phyloP scores from a whole-genome alignment of 371 early-diverging fungal genomes.

The Coemansia linderi region DNA sequence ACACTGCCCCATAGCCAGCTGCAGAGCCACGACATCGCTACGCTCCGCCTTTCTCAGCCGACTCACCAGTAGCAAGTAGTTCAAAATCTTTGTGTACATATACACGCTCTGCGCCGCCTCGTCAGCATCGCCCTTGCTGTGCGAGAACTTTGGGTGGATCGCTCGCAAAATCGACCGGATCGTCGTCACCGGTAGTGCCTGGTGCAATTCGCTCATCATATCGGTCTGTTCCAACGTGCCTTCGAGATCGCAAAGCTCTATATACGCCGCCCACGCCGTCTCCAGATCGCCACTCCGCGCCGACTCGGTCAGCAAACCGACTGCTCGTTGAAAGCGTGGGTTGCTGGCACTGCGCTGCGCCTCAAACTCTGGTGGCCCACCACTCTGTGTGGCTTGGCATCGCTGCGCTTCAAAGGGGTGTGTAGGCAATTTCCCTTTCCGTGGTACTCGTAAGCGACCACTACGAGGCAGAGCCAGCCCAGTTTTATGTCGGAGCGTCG shows the following conservation, averaged over 20 bases:
- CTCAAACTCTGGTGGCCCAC: constrained; percentile 5
- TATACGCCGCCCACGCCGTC: constrained; percentile 36
- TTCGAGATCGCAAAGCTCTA: constrained; percentile 29
- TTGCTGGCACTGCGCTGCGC: constrained; percentile 8
- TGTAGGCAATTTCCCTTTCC: not conserved
- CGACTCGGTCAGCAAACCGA: constrained; percentile 14
- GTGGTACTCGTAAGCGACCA: not conserved
- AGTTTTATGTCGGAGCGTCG: not conserved
- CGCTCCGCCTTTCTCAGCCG: constrained; percentile 23
- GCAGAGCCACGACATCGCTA: constrained; percentile 26
- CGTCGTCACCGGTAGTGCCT: constrained; percentile 6
- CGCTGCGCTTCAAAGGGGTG: not conserved
- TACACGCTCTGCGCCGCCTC: constrained; percentile 28
- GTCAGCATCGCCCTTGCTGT: not conserved
- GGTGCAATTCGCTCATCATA: constrained; percentile 20
- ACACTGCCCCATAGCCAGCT: constrained; percentile 42
- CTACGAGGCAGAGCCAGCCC: not conserved
- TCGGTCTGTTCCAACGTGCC: constrained; percentile 10
- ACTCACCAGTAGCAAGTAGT: constrained; percentile 31
- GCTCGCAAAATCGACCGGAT: constrained; percentile 25
- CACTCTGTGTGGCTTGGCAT: not conserved
- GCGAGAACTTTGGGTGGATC: constrained; percentile 19
- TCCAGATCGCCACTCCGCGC: constrained; percentile 9
- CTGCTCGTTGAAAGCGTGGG: constrained; percentile 23
- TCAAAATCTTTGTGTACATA: constrained; percentile 35